Evolutionary conservation across 2,329 filamentous ascomycete species (phyloP).

Genomic region (Bisporella sp.): DNA sequence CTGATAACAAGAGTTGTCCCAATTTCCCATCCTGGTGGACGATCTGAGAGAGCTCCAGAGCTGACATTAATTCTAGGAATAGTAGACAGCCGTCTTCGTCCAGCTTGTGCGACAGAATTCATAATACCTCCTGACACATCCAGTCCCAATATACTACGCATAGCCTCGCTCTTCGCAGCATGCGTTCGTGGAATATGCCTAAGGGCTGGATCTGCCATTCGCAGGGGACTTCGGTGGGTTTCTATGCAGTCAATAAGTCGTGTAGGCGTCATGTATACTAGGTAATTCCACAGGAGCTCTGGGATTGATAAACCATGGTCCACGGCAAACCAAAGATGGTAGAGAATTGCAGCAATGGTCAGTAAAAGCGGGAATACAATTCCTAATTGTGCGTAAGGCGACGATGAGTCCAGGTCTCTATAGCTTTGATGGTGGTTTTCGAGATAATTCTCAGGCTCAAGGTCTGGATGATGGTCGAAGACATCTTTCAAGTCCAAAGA

Average conservation of each 20-base stretch:
- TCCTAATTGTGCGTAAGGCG: slow-evolving; percentile 8
- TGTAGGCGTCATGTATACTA: slow-evolving; percentile 51
- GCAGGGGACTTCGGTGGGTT: slow-evolving; percentile 29
- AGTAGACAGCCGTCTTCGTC: slow-evolving; percentile 47
- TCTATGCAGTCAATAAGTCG: slow-evolving; percentile 51
- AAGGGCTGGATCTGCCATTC: slow-evolving; percentile 39
- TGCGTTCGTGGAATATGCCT: slow-evolving; percentile 33
- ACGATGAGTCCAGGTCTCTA: slow-evolving; percentile 10
- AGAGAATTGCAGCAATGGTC: slow-evolving; percentile 19
- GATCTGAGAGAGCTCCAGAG: slow-evolving; percentile 35
- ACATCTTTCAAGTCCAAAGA: slow-evolving; percentile 17
- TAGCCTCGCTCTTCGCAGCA: slow-evolving; percentile 56
- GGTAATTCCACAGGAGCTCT: slow-evolving; percentile 51
- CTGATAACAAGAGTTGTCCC: slow-evolving; percentile 95
- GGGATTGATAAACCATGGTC: slow-evolving; percentile 33
- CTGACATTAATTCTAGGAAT: slow-evolving; percentile 32
- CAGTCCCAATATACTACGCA: slow-evolving; percentile 56
- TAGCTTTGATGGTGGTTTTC: slow-evolving; percentile 22
- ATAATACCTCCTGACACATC: slow-evolving; percentile 46
- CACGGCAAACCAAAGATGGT: slow-evolving; percentile 21
- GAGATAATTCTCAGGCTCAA: slow-evolving; percentile 16
- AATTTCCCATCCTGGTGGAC: slow-evolving; percentile 69
- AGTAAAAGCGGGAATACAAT: slow-evolving; percentile 19
- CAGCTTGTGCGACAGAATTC: slow-evolving; percentile 49
- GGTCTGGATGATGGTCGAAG: slow-evolving; percentile 21